Evolutionary conservation across 1,284 basidiomycete genomes (phyloP), one percentile per base, ranked within the genome.

Genomic region (Thecaphora thlaspeos): DNA sequence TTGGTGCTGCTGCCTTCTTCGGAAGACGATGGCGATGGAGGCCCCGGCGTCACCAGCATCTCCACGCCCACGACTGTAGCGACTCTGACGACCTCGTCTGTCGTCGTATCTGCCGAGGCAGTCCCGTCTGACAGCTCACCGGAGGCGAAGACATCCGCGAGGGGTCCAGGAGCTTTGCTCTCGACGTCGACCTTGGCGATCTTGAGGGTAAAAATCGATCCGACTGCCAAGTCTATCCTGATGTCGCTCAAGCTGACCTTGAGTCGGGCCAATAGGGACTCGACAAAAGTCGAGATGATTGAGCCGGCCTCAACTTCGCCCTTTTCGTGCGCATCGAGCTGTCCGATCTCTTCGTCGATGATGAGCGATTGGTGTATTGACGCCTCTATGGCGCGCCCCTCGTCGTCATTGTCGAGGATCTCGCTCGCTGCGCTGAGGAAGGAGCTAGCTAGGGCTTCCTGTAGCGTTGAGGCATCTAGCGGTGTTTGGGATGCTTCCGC

Each of bases 331-430:
- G 10, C 36, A 23, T 37, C 26, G 26, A 28, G 26, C n/a, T n/a
- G n/a, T 60, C 41, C 4, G 26, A 23, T 4, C 40, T 21, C 15
- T 45, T 36, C 24, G 36, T 43, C 24, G 48, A 45, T 18, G 42
- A 51, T 22, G 24, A 72, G 43, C 19, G 70, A 68, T n/a, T 62
- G 48, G 22, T 69, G 63, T 12, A 73, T 62, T 10, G 55, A 61
- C 21, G 64, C 41, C 28, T 73, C 62, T n/a, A 71, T 46, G 7
- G 68, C 50, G 9, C 51, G 44, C 11, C 58, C 70, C 41, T 71
- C 67, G 2, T 47, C 51, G 30, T 64, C 62, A 9, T 55, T 45
- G 36, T 67, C 46, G 15, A 71, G 51, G 3, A 66, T 24, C 26
- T 61, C 43, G 32, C 68, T 66, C 10, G 66, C 63, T 10, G 61